Conservation (phyloP, 73 alveolate species). For the Tetrahymena malaccensis region DNA sequence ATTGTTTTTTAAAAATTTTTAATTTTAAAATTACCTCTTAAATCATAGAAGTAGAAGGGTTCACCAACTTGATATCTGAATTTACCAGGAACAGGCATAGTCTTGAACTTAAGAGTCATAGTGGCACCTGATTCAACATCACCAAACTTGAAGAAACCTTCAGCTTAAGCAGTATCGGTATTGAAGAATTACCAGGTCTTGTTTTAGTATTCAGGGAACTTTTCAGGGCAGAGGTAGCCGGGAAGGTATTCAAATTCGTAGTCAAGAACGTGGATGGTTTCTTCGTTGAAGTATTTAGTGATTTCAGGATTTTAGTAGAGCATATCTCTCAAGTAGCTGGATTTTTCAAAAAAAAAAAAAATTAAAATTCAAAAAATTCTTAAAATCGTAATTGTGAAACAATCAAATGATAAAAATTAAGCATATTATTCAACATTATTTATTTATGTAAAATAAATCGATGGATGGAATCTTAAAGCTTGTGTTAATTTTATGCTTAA, state of each 20-base stretch:
- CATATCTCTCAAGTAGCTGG: constrained; percentile 48
- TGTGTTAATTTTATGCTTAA: no score
- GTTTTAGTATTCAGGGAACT: constrained; percentile 78
- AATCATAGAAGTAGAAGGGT: constrained; percentile 69
- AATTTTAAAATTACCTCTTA: constrained; percentile 16
- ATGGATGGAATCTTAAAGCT: no score
- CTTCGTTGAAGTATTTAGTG: constrained; percentile 56
- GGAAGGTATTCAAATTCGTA: constrained; percentile 69
- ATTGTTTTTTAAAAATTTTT: not conserved
- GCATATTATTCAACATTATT: no score
- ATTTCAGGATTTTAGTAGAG: constrained; percentile 65
- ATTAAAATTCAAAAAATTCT: not conserved
- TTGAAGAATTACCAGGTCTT: constrained; percentile 68
- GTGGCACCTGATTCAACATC: constrained; percentile 78
- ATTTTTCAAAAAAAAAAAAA: not conserved
- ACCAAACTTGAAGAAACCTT: constrained; percentile 72
- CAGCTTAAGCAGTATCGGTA: constrained; percentile 61
- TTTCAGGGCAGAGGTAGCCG: constrained; percentile 60
- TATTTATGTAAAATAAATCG: no score
- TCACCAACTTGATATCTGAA: constrained; percentile 69
- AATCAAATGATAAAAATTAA: no score
- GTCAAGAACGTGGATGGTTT: constrained; percentile 73
- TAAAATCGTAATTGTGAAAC: not conserved
- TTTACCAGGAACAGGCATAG: constrained; percentile 79
- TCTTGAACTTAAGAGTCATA: constrained; percentile 74